A percentile compares a stretch with the other conserved stretches of the same genome.
phyloP scores from a whole-genome alignment of 129 eudicot genomes.

The Helianthus annuus region HanXRQr2.0-SUNRISE NC_035444.2:34843237-34843736 shows the following conservation, averaged over 20 bases:
- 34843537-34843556: constrained; percentile 47
- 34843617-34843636: constrained; percentile 40
- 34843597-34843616: constrained; percentile 54
- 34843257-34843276: constrained; percentile 28
- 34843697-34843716: constrained; percentile 47
- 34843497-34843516: constrained; percentile 29
- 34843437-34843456: constrained; percentile 42
- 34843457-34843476: constrained; percentile 49
- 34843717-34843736: constrained; percentile 38
- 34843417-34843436: constrained; percentile 41
- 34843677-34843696: constrained; percentile 46
- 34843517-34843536: constrained; percentile 42
- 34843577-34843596: constrained; percentile 29
- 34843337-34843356: constrained; percentile 17
- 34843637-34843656: constrained; percentile 46
- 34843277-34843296: constrained; percentile 51
- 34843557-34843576: constrained; percentile 31
- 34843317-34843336: constrained; percentile 43
- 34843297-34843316: constrained; percentile 42
- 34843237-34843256: constrained; percentile 42
- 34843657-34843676: constrained; percentile 38
- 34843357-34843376: constrained; percentile 36
- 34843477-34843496: constrained; percentile 27
- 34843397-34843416: constrained; percentile 39
- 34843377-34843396: constrained; percentile 45